Conservation (phyloP, 2,329 filamentous ascomycete genomes). For the Colletotrichum neosansevieriae region DNA sequence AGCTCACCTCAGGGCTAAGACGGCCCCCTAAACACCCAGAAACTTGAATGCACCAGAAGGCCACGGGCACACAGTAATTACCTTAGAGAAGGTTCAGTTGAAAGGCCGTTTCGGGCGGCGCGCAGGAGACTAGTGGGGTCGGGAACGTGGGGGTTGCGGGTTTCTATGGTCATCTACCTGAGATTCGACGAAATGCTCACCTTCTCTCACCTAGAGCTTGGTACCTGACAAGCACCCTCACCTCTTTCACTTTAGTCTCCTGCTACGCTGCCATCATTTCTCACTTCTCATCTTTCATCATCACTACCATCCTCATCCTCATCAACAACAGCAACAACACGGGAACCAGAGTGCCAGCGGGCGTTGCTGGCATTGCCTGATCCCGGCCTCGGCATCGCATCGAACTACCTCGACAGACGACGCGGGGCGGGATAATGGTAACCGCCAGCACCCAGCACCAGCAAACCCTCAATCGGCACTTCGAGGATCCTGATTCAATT, state of each 20-base stretch:
- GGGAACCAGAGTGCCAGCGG: constrained; percentile 5
- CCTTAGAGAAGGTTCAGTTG: constrained; percentile 19
- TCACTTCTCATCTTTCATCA: constrained; percentile 33
- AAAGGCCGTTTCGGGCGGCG: constrained; percentile 28
- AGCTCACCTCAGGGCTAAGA: constrained; percentile 21
- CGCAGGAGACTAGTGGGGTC: constrained; percentile 30
- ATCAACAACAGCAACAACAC: background rate
- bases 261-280: background rate
- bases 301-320: constrained; percentile 2
- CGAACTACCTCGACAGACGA: background rate
- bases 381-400: constrained; percentile 32
- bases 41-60: background rate
- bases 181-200: background rate
- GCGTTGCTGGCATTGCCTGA: constrained; percentile 23
- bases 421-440: constrained; percentile 14
- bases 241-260: background rate
- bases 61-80: background rate
- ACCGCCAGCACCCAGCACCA: background rate
- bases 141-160: constrained; percentile 34
- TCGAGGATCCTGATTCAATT: background rate
- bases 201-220: background rate
- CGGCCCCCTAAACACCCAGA: background rate
- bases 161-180: constrained; percentile 3
- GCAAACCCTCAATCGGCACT: background rate
- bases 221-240: background rate